Conservation (phyloP, 371 early-diverging fungal genomes). For the Gilbertella persicaria region DNA sequence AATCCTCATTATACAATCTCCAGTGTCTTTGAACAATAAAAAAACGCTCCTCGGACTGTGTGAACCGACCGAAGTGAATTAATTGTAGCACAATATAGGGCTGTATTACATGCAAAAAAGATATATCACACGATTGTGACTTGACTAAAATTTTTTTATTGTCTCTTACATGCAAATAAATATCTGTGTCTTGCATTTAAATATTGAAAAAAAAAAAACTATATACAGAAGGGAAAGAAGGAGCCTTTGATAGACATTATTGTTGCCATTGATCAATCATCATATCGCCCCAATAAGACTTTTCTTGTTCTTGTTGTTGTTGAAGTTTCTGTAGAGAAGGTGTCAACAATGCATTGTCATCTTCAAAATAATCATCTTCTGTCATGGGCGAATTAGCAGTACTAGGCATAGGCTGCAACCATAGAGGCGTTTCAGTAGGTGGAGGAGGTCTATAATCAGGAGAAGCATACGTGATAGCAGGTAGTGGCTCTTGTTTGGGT, state of each 20-base stretch:
- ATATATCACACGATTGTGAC: no score
- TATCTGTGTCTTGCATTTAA: no score
- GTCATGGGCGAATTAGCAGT: constrained; percentile 19
- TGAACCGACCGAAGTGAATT: no score
- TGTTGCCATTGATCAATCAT: constrained; percentile 14
- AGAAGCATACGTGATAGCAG: constrained; percentile 35
- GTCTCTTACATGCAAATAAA: no score
- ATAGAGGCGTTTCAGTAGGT: constrained; percentile 23
- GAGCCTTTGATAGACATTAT: neutral
- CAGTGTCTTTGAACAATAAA: no score
- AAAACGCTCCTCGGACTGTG: no score
- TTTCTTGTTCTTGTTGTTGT: constrained; percentile 6
- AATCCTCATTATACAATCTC: neutral
- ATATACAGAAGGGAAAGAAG: neutral
- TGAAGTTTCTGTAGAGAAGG: constrained; percentile 13
- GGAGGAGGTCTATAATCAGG: constrained; percentile 39
- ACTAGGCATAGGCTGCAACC: constrained; percentile 20
- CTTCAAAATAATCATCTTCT: constrained; percentile 23
- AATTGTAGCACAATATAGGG: no score
- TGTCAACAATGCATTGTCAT: constrained; percentile 18
- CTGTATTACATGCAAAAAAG: no score
- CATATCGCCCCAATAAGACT: constrained; percentile 14
- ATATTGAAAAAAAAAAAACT: no score
- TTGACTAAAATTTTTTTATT: no score
- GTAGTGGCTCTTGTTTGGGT: constrained; percentile 17